Base-by-base conservation (phyloP, 768 basidiomycete genomes). In the Hydnum rufescens region DNA sequence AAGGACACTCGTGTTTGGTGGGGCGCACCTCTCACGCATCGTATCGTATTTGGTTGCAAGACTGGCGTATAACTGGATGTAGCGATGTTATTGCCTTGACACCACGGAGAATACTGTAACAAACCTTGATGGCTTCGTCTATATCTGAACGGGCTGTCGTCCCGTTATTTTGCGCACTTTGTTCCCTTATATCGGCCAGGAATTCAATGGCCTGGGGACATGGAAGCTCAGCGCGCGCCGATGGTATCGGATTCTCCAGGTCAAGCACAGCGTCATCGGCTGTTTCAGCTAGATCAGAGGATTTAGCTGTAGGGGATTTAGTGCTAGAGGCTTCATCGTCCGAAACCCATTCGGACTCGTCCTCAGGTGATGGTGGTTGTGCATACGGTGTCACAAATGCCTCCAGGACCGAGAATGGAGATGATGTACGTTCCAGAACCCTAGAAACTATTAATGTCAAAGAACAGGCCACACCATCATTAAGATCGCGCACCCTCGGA, bases 201-300 rank as follows among this genome's bases (percentile, higher is more conserved):
- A 90, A 87, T 63, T 93, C 89, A 46, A 92, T 68, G 5, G 90
- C 90, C 22, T 77, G 70, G 3, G 74, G 68, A 53, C 82, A 81
- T 2, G 90, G 89, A 4, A 93, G 66, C 36, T 82, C 71, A 3
- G 88, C 82, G 29, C 68, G 70, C 46, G 66, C 63, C 3, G 73
- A 68, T 0, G 86, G 86, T 0, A 69, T 70, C 2, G 82, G 86
- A 58, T 82, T 78, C 55, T 87, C 81, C 28, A 86, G 67, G 62
- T 87, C 82, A 19, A 72, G n/a, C n/a, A n/a, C n/a, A n/a, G n/a
- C 55, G 1, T 84, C 73, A 3, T 57, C 59, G 55, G 61, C 56
- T 46, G 57, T 22, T 19, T 29, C 25, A 6, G 13, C 13, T 47
- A 8, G 26, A 47, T n/a, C n/a, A n/a, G 51, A 31, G 1, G 53